Conservation (phyloP, 495 filamentous ascomycete genomes). For the Penicillium goetzii region DNA sequence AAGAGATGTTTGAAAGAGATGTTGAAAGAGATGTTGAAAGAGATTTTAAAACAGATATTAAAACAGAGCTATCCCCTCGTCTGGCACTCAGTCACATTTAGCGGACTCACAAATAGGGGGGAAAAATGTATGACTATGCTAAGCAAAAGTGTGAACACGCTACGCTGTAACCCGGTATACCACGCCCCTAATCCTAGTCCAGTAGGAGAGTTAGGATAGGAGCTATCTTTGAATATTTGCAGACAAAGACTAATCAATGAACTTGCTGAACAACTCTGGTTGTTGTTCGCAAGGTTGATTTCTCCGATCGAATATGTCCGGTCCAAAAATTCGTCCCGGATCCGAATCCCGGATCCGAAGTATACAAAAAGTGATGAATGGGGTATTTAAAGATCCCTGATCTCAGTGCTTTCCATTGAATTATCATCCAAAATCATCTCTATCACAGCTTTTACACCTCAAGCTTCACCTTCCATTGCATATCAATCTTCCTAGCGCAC, state of each 20-base stretch:
- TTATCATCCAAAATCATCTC: background rate
- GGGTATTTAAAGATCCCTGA: background rate
- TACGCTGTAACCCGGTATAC: too few species aligned
- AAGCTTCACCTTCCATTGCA: background rate
- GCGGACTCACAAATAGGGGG: too few species aligned
- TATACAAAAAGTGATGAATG: background rate
- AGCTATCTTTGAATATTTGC: background rate
- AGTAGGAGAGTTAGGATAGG: constrained; percentile 12
- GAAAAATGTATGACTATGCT: too few species aligned
- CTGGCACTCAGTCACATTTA: too few species aligned
- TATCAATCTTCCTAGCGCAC: background rate
- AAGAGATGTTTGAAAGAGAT: too few species aligned
- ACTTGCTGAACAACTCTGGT: background rate
- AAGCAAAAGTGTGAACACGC: too few species aligned
- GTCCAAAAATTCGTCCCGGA: background rate
- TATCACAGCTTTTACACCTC: too few species aligned
- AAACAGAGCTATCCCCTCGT: too few species aligned
- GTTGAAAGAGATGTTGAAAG: too few species aligned
- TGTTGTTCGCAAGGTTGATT: background rate
- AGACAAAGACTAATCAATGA: background rate
- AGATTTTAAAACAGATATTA: too few species aligned
- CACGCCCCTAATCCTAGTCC: constrained; percentile 27
- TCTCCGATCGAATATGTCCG: too few species aligned
- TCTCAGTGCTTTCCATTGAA: background rate
- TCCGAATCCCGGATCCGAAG: constrained; percentile 8